Conservation (phyloP, 352 stramenopile species). For the Phytophthora pinifolia region DNA sequence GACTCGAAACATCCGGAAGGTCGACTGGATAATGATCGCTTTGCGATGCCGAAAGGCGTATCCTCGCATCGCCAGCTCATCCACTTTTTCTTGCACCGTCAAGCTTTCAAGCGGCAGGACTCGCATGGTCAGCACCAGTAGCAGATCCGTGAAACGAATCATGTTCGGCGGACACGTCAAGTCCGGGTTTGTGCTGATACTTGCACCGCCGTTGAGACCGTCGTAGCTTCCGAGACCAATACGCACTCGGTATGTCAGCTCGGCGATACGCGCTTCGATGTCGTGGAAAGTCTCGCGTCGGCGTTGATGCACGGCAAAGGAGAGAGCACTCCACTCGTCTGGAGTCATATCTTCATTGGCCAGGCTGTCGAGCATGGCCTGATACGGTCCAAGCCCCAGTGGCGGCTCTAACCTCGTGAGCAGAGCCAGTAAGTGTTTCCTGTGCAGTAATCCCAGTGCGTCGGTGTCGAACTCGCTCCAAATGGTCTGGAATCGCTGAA, state of each 20-base stretch:
- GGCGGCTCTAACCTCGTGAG: slow-evolving; percentile 52
- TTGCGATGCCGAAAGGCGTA: slow-evolving; percentile 68
- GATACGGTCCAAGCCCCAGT: slow-evolving; percentile 52
- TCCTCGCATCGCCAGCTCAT: slow-evolving; percentile 70
- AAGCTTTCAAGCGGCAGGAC: slow-evolving; percentile 69
- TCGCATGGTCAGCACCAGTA: slow-evolving; percentile 68
- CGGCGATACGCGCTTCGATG: slow-evolving; percentile 63
- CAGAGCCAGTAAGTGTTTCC: slow-evolving; percentile 62
- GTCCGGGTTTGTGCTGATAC: slow-evolving; percentile 16
- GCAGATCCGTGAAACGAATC: slow-evolving; percentile 74
- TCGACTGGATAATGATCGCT: slow-evolving; percentile 61
- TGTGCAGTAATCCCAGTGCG: slow-evolving; percentile 71
- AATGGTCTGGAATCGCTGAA: slow-evolving; percentile 62
- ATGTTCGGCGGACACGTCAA: slow-evolving; percentile 52
- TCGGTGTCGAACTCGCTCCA: slow-evolving; percentile 81
- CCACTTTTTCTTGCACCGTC: slow-evolving; percentile 82
- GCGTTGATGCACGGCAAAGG: slow-evolving; percentile 40
- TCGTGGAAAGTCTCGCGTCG: slow-evolving; percentile 65
- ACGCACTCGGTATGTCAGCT: slow-evolving; percentile 63
- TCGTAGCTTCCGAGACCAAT: slow-evolving; percentile 62
- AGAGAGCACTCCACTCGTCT: slow-evolving; percentile 25
- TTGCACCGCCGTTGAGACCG: slow-evolving; percentile 25
- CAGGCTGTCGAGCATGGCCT: slow-evolving; percentile 35
- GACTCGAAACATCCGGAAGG: slow-evolving; percentile 65
- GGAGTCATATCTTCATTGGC: slow-evolving; percentile 41